These are phyloP conservation scores for Hanseniaspora lachancei DNA, from an alignment of 805 yeast species.

Conservation along the genomic window DNA sequence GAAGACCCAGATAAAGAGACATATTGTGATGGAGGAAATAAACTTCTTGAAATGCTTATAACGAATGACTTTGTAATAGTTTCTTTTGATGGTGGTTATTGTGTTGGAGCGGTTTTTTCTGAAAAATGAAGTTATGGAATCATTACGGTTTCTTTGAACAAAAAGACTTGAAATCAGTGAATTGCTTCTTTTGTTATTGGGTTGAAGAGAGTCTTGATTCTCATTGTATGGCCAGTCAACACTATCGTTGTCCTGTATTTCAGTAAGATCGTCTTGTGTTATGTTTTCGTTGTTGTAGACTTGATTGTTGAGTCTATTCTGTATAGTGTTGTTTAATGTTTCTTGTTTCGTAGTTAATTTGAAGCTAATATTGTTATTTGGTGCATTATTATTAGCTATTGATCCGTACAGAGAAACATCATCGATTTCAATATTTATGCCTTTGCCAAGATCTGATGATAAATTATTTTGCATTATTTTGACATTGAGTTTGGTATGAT, in stretches of 20 bases:
- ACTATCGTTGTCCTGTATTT: neutral
- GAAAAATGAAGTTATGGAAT: slow-evolving; percentile 16
- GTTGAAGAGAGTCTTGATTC: neutral
- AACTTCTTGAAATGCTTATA: slow-evolving; percentile 25
- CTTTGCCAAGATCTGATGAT: too few species aligned
- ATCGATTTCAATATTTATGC: neutral
- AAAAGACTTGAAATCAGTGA: neutral
- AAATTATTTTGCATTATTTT: too few species aligned
- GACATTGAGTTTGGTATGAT: too few species aligned
- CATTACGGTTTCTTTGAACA: slow-evolving; percentile 1
- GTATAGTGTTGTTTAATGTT: neutral
- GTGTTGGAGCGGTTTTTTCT: slow-evolving; percentile 24
- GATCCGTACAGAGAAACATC: neutral
- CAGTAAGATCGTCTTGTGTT: slow-evolving; percentile 6
- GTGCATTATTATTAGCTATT: neutral
- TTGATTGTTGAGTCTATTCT: neutral
- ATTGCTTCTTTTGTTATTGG: neutral
- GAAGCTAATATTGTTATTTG: neutral
- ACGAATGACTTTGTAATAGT: slow-evolving; percentile 21
- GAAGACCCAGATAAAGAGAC: slow-evolving; percentile 27
- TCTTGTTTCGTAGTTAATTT: neutral
- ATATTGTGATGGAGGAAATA: slow-evolving; percentile 17
- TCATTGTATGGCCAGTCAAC: slow-evolving; percentile 11
- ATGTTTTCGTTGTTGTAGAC: neutral
- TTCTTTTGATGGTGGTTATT: slow-evolving; percentile 22